Base-by-base conservation (phyloP, 352 stramenopile genomes). In the Phytophthora macrochlamydospora region DNA sequence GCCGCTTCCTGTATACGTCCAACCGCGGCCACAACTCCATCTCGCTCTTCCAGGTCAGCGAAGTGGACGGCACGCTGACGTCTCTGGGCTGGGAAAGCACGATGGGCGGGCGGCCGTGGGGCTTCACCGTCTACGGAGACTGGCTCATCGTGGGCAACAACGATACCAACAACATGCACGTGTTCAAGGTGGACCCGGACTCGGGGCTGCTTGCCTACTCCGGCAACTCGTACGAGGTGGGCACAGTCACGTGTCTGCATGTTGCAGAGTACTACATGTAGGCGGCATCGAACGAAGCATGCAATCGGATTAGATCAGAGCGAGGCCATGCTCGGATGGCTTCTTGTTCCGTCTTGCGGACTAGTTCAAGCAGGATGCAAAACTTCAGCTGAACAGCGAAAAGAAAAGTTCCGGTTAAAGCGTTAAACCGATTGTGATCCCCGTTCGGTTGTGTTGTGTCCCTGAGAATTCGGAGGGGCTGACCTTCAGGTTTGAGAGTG, bases 21-120 rank as follows among this genome's bases (percentile, higher is more conserved):
- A 90, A 89, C 70, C 81, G 81, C 43, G 75, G 72, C 11, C 81
- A 90, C 73, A 64, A 90, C 73, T 84, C 73, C 42, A 83, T 90
- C 42, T 75, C 74, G 7, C 78, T 76, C 6, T 90, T 85, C 67
- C 53, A 65, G 49, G 66, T 89, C 45, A 71, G 67, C 24, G 31
- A 49, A 14, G 31, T 62, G 11, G 53, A 70, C 14, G 76, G 69
- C 30, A 75, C 73, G 29, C 62, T 88, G 30, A 73, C 65, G 54
- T 18, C 59, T 18, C 50, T 84, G 3, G 71, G 62, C 44, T 71
- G 69, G 58, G 76, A 83, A 53, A 62, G 70, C 18, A 76, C 77
- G 18, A 69, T 75, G 14, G 76, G 76, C 42, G 56, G 71, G 46
- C 62, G 35, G 2, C 76, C 76, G 42, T 73, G 76, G 32, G 62